These are phyloP conservation scores for Calonectria honghensis DNA, from an alignment of 2,329 filamentous ascomycete species.

Conservation along the genomic window DNA sequence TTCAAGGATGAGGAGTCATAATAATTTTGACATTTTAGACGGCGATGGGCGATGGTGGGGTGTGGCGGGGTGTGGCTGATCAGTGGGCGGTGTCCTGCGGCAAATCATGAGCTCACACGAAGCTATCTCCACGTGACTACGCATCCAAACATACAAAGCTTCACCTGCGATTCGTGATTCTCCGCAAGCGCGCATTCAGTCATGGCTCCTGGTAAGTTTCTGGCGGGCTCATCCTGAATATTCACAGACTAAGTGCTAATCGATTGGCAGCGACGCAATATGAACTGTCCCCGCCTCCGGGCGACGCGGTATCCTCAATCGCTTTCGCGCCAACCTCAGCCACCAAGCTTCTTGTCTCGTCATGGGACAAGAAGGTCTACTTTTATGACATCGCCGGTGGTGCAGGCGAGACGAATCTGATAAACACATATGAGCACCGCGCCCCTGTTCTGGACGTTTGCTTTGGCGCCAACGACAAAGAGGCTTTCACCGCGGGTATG, in stretches of 20 bases:
- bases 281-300: conserved; percentile 87
- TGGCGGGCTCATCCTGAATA: neutral
- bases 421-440: conserved; percentile 85
- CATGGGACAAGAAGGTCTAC: conserved; percentile 95
- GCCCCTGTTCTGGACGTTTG: conserved; percentile 94
- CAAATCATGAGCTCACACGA: conserved; percentile 51
- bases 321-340: conserved; percentile 88
- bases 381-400: conserved; percentile 85
- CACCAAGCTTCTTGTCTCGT: conserved; percentile 88
- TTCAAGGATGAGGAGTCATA: conserved; percentile 61
- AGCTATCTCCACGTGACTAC: conserved; percentile 61
- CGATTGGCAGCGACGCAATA: conserved; percentile 79
- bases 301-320: conserved; percentile 90
- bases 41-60: conserved; percentile 63
- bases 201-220: conserved; percentile 66
- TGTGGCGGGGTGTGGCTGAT: conserved; percentile 62
- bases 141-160: conserved; percentile 61
- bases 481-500: conserved; percentile 90
- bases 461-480: conserved; percentile 88
- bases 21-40: conserved; percentile 68
- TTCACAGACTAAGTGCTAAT: conserved; percentile 44
- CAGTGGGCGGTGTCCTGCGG: conserved; percentile 55
- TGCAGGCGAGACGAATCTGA: conserved; percentile 72
- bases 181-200: conserved; percentile 43
- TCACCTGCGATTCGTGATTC: conserved; percentile 47